phyloP scores from a whole-genome alignment of 805 yeast species.

The Wickerhamomyces hampshirensis region DNA sequence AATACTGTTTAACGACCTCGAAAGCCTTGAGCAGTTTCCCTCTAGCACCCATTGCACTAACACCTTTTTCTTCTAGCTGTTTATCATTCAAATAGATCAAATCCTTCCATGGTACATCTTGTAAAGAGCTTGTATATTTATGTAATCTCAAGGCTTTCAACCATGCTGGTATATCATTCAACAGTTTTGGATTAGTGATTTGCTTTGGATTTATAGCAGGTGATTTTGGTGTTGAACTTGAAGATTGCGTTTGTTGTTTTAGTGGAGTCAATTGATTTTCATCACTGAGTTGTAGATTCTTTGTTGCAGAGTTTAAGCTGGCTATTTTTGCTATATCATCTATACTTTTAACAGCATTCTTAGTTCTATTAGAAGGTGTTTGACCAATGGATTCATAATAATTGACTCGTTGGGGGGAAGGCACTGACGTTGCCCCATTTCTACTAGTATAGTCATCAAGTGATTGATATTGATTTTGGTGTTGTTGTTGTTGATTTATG shows the following conservation, averaged over 20 bases:
- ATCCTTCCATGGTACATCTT: constrained; percentile 72
- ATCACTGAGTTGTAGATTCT: constrained; percentile 11
- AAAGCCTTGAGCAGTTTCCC: constrained; percentile 90
- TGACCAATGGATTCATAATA: constrained; percentile 17
- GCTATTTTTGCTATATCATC: constrained; percentile 19
- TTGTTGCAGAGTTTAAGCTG: constrained; percentile 18
- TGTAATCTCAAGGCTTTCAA: constrained; percentile 83
- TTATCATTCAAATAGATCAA: constrained; percentile 67
- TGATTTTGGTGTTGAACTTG: constrained; percentile 27
- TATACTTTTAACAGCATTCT: constrained; percentile 2
- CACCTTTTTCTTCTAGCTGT: constrained; percentile 73
- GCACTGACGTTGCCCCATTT: constrained; percentile 18
- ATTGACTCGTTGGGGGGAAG: constrained; percentile 22
- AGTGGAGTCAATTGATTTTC: constrained; percentile 10
- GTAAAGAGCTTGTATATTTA: constrained; percentile 84
- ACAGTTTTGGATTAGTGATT: constrained; percentile 46
- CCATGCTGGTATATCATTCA: constrained; percentile 88
- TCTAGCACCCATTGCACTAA: constrained; percentile 92
- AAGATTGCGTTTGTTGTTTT: constrained; percentile 6
- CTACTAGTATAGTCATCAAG: background rate
- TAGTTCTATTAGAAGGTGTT: constrained; percentile 5
- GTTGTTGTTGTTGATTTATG: constrained; percentile 2
- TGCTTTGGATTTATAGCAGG: constrained; percentile 46
- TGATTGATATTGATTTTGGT: constrained; percentile 1
- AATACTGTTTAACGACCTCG: constrained; percentile 65